phyloP scores from a whole-genome alignment of 352 stramenopile species.

The Globisporangium parvum region DNA sequence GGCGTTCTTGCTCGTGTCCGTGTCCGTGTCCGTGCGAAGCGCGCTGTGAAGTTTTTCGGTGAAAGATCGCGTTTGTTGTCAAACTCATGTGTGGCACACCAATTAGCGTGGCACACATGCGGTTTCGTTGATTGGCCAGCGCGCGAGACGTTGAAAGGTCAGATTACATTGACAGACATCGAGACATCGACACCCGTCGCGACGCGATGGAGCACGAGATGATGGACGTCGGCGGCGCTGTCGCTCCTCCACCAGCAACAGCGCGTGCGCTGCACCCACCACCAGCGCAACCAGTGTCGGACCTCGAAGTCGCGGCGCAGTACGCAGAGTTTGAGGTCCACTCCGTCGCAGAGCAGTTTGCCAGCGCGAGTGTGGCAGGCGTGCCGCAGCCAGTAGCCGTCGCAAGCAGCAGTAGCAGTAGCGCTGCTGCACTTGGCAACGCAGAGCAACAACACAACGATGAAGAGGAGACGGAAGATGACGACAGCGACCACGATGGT shows the following conservation, averaged over 20 bases:
- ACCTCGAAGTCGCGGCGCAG: conserved; percentile 46
- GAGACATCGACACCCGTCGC: neutral
- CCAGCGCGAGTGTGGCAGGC: conserved; percentile 16
- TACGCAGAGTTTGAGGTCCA: conserved; percentile 49
- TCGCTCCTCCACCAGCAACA: too few species aligned
- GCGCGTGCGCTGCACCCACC: neutral
- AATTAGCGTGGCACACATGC: neutral
- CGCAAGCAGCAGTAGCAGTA: neutral
- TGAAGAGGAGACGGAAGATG: conserved; percentile 9
- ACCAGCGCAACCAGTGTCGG: conserved; percentile 18
- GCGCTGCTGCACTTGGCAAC: neutral
- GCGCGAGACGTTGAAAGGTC: neutral
- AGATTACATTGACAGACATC: neutral
- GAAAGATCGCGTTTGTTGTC: too few species aligned
- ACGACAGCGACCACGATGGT: conserved; percentile 7
- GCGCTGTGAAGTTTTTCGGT: too few species aligned
- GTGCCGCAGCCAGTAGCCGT: neutral
- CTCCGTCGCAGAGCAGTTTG: conserved; percentile 39
- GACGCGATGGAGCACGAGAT: conserved; percentile 6
- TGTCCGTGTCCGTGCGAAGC: too few species aligned
- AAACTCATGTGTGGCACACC: too few species aligned
- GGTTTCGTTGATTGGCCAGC: neutral
- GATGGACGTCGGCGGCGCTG: conserved; percentile 3
- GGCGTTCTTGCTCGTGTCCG: too few species aligned
- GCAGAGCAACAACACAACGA: neutral